Evolutionary conservation across 495 filamentous ascomycete species (phyloP), one percentile per base, ranked within the genome.

Genomic region (Penicillium odoratum): DNA sequence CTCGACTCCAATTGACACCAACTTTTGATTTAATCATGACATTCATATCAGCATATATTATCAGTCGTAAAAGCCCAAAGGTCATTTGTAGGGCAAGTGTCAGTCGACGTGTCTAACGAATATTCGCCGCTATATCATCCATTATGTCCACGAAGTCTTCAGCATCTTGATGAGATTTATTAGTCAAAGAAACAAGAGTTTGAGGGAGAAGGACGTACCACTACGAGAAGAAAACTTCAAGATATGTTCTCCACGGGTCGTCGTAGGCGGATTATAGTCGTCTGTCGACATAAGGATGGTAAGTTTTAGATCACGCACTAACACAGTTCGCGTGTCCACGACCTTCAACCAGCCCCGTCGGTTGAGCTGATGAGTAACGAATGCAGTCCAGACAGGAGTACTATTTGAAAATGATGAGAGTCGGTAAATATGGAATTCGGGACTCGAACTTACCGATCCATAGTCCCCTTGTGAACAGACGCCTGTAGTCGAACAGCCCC

Each of bases 361-460:
- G 25, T 72, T 73, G 15, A 84, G 78, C 48, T 83, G 76, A 15
- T 83, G 75, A 0, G 87, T 89, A 31, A 91, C 83, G 61, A 91
- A 92, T 0, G 88, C 88, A 5, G 86, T 91, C 89, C 89, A 92
- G 21, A 91, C 82, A 0, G 89, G 89, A 2, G 74, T 70, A 21
- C 77, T 81, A 56, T 36, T 18, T 45, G 34, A 4, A 16, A 26
- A 34, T 43, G n/a, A 33, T 51, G 8, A 62, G 25, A 47, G 51
- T 28, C 18, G n/a, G 38, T 9, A 3, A 26, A 4, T 42, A 26
- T 33, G 4, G 15, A 5, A 15, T 5, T 5, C 25, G 13, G 5
- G 45, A 13, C 7, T n/a, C 42, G n/a, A 48, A 33, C 59, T 59
- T 69, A 79, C 77, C 68, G 66, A 52, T 73, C 69, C 71, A 74